Conservation (phyloP, 495 filamentous ascomycete genomes). For the Rostrohypoxylon terebratum region DNA sequence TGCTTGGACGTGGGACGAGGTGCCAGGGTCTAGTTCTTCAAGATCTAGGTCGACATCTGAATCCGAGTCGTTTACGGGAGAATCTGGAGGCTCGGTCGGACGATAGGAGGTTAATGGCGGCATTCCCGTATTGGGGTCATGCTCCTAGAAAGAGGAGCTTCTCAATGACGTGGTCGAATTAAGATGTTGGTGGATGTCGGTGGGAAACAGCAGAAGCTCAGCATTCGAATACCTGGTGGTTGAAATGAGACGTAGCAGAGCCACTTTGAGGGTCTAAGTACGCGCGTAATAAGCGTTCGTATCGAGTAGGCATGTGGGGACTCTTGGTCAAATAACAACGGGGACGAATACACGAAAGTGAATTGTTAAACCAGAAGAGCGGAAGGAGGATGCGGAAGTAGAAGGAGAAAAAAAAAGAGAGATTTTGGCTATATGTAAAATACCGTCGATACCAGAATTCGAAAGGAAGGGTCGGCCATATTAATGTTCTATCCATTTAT, state of each 20-base stretch:
- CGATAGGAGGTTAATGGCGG: constrained; percentile 63
- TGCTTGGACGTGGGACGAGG: constrained; percentile 50
- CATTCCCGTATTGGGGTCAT: constrained; percentile 63
- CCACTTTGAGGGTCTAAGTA: neutral
- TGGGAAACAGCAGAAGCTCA: neutral
- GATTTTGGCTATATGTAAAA: constrained; percentile 5
- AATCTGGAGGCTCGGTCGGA: constrained; percentile 63
- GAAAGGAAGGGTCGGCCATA: neutral
- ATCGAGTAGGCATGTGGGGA: constrained; percentile 2
- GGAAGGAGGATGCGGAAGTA: neutral
- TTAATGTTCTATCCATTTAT: constrained; percentile 11
- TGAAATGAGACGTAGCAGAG: constrained; percentile 10
- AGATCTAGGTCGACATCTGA: constrained; percentile 78
- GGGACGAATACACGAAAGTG: neutral
- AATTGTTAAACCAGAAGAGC: neutral
- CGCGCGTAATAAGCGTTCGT: constrained; percentile 10
- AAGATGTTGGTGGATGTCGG: neutral
- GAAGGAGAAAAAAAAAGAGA: neutral
- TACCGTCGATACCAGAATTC: neutral
- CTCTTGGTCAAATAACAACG: neutral
- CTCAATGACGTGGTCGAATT: constrained; percentile 1
- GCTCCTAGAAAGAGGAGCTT: constrained; percentile 42
- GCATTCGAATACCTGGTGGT: constrained; percentile 17
- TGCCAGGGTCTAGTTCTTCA: constrained; percentile 75
- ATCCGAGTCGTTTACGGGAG: constrained; percentile 65